Percentiles rank a stretch among this genome's conserved stretches.
Evolutionary conservation across 192 early-diverging fungal genomes (phyloP).

Genomic region (Thoreauomyces humboldtii): DNA sequence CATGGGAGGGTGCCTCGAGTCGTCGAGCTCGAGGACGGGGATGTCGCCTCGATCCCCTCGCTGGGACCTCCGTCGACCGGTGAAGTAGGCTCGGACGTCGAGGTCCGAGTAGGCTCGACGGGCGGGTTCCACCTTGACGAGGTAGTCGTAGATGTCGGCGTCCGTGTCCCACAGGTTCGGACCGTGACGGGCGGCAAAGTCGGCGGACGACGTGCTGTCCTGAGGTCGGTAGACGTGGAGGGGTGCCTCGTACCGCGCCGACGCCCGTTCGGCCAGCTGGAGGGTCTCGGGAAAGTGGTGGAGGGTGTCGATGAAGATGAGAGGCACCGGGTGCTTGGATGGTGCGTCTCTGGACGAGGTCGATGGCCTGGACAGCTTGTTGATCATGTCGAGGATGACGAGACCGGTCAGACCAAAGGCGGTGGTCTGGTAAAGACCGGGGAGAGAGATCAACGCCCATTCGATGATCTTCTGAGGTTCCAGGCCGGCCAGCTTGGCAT

Average conservation of each 20-base stretch:
- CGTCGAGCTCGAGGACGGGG: slow-evolving; percentile 79
- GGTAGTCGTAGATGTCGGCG: slow-evolving; percentile 71
- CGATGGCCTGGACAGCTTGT: slow-evolving; percentile 36
- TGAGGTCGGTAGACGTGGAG: slow-evolving; percentile 76
- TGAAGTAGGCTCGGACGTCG: slow-evolving; percentile 75
- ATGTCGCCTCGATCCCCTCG: slow-evolving; percentile 76
- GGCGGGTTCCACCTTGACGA: slow-evolving; percentile 92
- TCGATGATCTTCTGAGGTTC: slow-evolving; percentile 76
- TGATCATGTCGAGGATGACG: slow-evolving; percentile 83
- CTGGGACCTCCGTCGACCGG: slow-evolving; percentile 81
- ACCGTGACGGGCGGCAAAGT: slow-evolving; percentile 75
- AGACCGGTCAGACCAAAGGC: slow-evolving; percentile 92
- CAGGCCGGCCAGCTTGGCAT: slow-evolving; percentile 66
- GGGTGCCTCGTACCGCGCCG: slow-evolving; percentile 65
- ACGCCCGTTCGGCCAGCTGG: slow-evolving; percentile 66
- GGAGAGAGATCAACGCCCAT: slow-evolving; percentile 82
- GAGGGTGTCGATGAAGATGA: slow-evolving; percentile 93
- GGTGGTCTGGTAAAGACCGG: slow-evolving; percentile 85
- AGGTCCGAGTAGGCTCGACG: slow-evolving; percentile 80
- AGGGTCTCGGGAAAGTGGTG: slow-evolving; percentile 94
- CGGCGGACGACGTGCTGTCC: slow-evolving; percentile 52
- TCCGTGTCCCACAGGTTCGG: slow-evolving; percentile 80
- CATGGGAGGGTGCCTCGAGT: slow-evolving; percentile 59
- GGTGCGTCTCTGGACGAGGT: background rate
- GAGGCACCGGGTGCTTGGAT: slow-evolving; percentile 57